These are phyloP conservation scores for Roridomyces roridus DNA, from an alignment of 768 basidiomycete species.

Conservation along the genomic window DNA sequence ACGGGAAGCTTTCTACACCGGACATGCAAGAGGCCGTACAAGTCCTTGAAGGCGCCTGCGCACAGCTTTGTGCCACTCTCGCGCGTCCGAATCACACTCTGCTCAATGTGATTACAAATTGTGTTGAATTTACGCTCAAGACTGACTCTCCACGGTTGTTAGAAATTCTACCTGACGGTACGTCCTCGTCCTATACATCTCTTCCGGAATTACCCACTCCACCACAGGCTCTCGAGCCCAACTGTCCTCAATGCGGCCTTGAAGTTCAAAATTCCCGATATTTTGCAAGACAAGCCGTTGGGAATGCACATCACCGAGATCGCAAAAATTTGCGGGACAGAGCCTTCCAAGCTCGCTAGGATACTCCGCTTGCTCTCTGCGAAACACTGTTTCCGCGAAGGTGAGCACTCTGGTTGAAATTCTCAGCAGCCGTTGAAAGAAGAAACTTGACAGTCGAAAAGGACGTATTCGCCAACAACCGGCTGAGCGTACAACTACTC, in stretches of 20 bases:
- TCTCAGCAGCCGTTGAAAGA: too few species aligned
- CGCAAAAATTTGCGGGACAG: conserved; percentile 20
- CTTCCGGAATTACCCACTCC: too few species aligned
- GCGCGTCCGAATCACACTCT: conserved; percentile 31
- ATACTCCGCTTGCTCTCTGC: conserved; percentile 32
- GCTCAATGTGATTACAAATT: conserved; percentile 25
- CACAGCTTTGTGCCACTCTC: conserved; percentile 31
- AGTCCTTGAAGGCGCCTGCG: conserved; percentile 34
- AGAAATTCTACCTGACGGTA: conserved; percentile 18
- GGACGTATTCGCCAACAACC: conserved; percentile 34
- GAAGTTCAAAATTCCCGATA: conserved; percentile 29
- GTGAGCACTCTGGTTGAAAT: conserved; percentile 16
- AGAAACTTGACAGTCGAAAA: conserved; percentile 19
- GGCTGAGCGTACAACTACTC: conserved; percentile 28
- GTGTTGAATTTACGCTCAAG: background rate
- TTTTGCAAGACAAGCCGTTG: conserved; percentile 27
- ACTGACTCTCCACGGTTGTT: background rate
- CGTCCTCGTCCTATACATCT: too few species aligned
- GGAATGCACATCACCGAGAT: conserved; percentile 33
- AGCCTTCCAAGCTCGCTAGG: conserved; percentile 33
- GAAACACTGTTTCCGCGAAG: conserved; percentile 36
- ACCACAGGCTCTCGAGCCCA: conserved; percentile 18
- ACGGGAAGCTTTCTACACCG: conserved; percentile 19
- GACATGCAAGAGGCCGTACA: conserved; percentile 31
- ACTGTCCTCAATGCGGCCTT: conserved; percentile 20